Percentiles rank a stretch among this genome's conserved stretches.
These are phyloP conservation scores for Amanita molliuscula DNA, from an alignment of 768 basidiomycete species.

Conservation along the genomic window DNA sequence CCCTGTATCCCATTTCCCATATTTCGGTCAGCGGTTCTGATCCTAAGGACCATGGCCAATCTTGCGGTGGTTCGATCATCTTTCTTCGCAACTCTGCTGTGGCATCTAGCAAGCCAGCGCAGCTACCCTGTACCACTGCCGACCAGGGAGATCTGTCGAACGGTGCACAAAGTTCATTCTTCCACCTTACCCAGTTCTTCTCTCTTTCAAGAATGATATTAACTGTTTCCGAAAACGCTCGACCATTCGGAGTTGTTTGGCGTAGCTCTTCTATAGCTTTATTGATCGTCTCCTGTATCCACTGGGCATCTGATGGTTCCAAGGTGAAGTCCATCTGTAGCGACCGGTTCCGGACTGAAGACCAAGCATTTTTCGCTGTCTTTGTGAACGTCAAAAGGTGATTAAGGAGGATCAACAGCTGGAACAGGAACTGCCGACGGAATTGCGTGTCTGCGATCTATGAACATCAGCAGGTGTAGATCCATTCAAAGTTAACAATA, in stretches of 20 bases:
- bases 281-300: constrained; percentile 62
- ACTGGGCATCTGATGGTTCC: constrained; percentile 54
- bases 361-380: constrained; percentile 48
- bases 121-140: constrained; percentile 34
- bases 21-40: constrained; percentile 68
- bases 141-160: constrained; percentile 70
- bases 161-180: constrained; percentile 68
- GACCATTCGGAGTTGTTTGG: constrained; percentile 70
- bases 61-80: constrained; percentile 46
- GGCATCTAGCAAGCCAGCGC: constrained; percentile 51
- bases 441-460: constrained; percentile 88
- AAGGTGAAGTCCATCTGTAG: constrained; percentile 79
- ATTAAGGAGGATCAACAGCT: constrained; percentile 67
- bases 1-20: constrained; percentile 75
- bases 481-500: constrained; percentile 16
- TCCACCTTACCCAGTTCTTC: constrained; percentile 88
- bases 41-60: constrained; percentile 59
- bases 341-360: constrained; percentile 59
- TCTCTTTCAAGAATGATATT: constrained; percentile 67
- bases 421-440: constrained; percentile 87
- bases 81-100: constrained; percentile 40
- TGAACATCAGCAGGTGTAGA: constrained; percentile 6
- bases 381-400: constrained; percentile 72
- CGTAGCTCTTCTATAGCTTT: constrained; percentile 53
- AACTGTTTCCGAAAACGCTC: constrained; percentile 68